Base-by-base conservation (phyloP, 192 early-diverging fungal genomes). In the Phycomyces blakesleeanus region DNA sequence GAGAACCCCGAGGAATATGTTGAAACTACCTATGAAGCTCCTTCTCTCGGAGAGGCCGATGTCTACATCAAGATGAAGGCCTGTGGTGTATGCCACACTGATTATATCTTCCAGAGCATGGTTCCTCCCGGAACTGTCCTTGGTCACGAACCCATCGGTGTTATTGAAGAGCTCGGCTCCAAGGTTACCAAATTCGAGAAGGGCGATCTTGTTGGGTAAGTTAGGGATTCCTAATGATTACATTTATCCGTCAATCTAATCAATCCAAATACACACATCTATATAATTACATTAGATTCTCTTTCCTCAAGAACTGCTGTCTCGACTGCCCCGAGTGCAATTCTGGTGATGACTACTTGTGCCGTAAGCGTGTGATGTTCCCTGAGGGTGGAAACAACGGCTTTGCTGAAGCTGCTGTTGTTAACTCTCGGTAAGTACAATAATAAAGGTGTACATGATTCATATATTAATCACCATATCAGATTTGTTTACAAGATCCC, bases 71-170 rank as follows among this genome's bases (percentile, higher is more conserved):
- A 66, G 37, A 55, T 66, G 18, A 50, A 39, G 50, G 64, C 64
- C 1, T 66, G 55, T 39, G 64, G 52, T 27, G 52, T 66, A n/a
- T 66, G 64, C 47, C 55, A 66, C 42, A 66, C 64, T 18, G 29
- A 34, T 34, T 34, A 34, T 34, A 34, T 34, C 29, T 34, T 34
- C 29, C 29, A 34, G 29, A 7, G 7, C 29, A 34, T 34, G 29
- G 29, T 34, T 34, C 29, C 29, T 34, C 29, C 29, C 29, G 59
- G 59, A 14, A 3, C 20, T 12, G 34, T 67, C 41, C 55, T 57
- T 37, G 85, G 88, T 11, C 88, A 92, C 56, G 90, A 92, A 67
- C 82, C 88, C 27, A 70, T 89, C 55, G 89, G 89, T 38, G 74
- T 61, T 10, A 76, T 90, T 27, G 76, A 81, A 21, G 79, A 81